phyloP scores from a whole-genome alignment of 306 rosid species.

The Clitoria ternatea region DNA sequence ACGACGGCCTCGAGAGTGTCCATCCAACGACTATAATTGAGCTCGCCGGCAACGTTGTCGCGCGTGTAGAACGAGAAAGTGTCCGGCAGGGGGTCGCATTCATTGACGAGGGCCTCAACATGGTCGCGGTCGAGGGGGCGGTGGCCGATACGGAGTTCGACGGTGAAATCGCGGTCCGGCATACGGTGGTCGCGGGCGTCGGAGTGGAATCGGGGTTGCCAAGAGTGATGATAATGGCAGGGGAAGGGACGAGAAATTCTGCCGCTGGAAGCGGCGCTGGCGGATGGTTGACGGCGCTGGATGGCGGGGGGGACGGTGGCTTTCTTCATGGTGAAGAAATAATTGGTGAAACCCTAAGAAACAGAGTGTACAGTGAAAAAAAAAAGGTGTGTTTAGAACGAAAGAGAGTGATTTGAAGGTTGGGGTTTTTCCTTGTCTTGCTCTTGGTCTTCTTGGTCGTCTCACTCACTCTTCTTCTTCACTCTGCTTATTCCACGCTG shows the following conservation, averaged over 20 bases:
- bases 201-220: not conserved
- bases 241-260: not conserved
- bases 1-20: conserved; percentile 55
- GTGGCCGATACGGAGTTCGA: conserved; percentile 32
- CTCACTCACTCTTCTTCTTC: too few species aligned
- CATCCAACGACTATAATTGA: conserved; percentile 47
- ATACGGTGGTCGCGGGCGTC: conserved; percentile 17
- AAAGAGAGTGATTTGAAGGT: not conserved
- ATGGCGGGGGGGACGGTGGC: not conserved
- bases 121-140: not conserved
- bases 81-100: conserved; percentile 39
- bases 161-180: conserved; percentile 32
- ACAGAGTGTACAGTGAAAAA: not conserved
- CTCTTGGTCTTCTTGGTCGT: not conserved
- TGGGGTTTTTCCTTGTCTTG: not conserved
- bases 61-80: not conserved
- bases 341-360: conserved; percentile 25
- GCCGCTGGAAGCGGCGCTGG: not conserved
- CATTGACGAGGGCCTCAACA: conserved; percentile 34
- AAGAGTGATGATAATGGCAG: not conserved
- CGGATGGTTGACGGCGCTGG: conserved; percentile 10
- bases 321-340: conserved; percentile 38
- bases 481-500: too few species aligned
- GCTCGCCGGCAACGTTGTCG: conserved; percentile 32
- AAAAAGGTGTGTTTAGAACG: not conserved